A percentile compares a stretch with the other conserved stretches of the same genome.
Evolutionary conservation across 148 eudicot species (phyloP).

Genomic region (Diospyros kaki): DNA sequence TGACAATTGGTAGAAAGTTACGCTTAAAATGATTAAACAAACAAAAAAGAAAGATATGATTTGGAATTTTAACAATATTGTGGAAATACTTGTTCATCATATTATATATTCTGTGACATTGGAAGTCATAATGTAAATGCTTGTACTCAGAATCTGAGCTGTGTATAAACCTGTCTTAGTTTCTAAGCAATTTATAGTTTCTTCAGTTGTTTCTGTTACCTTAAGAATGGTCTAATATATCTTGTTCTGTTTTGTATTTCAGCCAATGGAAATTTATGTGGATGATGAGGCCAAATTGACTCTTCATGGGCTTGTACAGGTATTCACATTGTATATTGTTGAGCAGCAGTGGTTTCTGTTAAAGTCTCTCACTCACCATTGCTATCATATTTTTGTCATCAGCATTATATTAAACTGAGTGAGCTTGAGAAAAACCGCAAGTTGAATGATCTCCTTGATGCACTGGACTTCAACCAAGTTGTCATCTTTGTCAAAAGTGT

Average conservation of each 20-base stretch:
- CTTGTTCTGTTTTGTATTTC: constrained; percentile 11
- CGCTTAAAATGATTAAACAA: not conserved
- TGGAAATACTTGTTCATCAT: not conserved
- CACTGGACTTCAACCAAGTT: constrained; percentile 94
- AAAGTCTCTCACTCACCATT: not conserved
- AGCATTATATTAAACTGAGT: constrained; percentile 92
- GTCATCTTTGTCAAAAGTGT: constrained; percentile 98
- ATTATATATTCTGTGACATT: not conserved
- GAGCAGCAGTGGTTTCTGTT: not conserved
- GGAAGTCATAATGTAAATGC: not conserved
- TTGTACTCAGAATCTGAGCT: not conserved
- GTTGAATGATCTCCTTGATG: constrained; percentile 92
- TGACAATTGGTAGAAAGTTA: not conserved
- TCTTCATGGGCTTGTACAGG: constrained; percentile 99
- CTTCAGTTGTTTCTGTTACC: constrained; percentile 3
- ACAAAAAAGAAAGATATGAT: too few species aligned
- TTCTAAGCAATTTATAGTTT: not conserved
- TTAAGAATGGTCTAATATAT: not conserved
- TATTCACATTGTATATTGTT: constrained; percentile 12
- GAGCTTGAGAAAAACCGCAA: constrained; percentile 94
- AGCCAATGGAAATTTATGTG: constrained; percentile 91
- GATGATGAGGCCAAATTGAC: constrained; percentile 98
- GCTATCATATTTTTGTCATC: constrained; percentile 13
- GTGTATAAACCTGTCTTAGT: not conserved
- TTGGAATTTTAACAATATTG: too few species aligned